Percentiles rank a stretch among this genome's conserved stretches.
phyloP scores from a whole-genome alignment of 768 basidiomycete species.

The Rickenella mellea region DNA sequence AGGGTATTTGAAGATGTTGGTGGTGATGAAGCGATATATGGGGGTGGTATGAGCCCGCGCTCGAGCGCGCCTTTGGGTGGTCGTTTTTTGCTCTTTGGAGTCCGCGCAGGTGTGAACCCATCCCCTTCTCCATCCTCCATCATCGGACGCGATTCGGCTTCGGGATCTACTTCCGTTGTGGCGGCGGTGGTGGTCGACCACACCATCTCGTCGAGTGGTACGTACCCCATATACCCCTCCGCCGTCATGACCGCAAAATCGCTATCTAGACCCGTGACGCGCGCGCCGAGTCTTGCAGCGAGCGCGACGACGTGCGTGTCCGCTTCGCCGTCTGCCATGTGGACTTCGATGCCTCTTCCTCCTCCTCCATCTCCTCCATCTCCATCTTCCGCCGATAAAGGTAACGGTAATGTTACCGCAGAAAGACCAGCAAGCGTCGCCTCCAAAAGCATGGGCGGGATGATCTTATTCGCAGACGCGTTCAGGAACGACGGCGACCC shows the following conservation, averaged over 20 bases:
- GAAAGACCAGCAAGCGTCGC: no score
- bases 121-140: slow-evolving; percentile 30
- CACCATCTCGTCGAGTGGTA: slow-evolving; percentile 66
- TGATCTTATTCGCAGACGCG: slow-evolving; percentile 40
- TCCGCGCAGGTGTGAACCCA: slow-evolving; percentile 52
- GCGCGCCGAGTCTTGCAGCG: slow-evolving; percentile 62
- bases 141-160: no score
- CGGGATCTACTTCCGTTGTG: slow-evolving; percentile 16
- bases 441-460: slow-evolving; percentile 10
- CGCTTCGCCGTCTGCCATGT: slow-evolving; percentile 75
- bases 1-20: slow-evolving; percentile 1
- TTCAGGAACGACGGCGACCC: slow-evolving; percentile 56
- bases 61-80: slow-evolving; percentile 7
- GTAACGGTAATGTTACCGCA: no score
- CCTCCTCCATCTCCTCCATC: slow-evolving; percentile 1
- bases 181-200: slow-evolving; percentile 35
- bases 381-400: background rate
- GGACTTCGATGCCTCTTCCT: slow-evolving; percentile 35
- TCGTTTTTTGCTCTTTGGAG: slow-evolving; percentile 42
- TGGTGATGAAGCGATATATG: background rate
- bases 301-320: slow-evolving; percentile 82
- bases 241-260: slow-evolving; percentile 74
- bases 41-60: background rate
- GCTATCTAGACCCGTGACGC: slow-evolving; percentile 72
- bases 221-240: slow-evolving; percentile 69